Evolutionary conservation across 177 flowering plant genomes (phyloP).

Genomic region (Vitis hybrid): DNA sequence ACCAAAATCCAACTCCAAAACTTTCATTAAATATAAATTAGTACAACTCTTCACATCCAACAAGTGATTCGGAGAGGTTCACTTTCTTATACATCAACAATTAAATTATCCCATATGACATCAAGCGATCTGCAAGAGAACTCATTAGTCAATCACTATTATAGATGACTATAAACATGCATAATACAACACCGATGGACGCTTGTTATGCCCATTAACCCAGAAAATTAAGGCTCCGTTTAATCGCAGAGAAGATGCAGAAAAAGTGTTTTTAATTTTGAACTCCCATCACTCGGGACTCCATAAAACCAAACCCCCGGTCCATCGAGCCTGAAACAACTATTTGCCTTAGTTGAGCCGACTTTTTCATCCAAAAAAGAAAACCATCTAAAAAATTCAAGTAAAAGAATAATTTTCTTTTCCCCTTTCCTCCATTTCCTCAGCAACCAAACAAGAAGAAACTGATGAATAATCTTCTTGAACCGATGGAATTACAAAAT

Average conservation of each 20-base stretch:
- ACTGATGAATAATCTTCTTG: neutral
- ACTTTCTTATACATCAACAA: constrained; percentile 11
- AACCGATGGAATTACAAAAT: neutral
- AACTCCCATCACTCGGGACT: too few relatives aligned
- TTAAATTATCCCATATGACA: neutral
- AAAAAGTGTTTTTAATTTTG: too few relatives aligned
- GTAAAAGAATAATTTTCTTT: too few relatives aligned
- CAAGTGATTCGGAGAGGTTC: constrained; percentile 28
- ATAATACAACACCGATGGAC: neutral
- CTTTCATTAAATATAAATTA: constrained; percentile 37
- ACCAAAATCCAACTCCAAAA: constrained; percentile 22
- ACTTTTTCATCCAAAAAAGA: too few relatives aligned
- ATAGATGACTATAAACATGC: neutral
- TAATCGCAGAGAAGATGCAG: too few relatives aligned
- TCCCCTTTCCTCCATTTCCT: too few relatives aligned
- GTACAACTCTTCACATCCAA: constrained; percentile 23
- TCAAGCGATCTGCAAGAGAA: constrained; percentile 16
- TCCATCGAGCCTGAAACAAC: too few relatives aligned
- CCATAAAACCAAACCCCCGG: too few relatives aligned
- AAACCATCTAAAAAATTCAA: too few relatives aligned
- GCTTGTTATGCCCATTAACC: too few relatives aligned
- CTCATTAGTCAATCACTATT: neutral
- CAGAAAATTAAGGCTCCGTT: too few relatives aligned
- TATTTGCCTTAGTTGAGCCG: too few relatives aligned
- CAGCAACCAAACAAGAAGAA: neutral